Percentiles rank a stretch among this genome's conserved stretches.
Conservation (phyloP, 345 rosid genomes). For the Atalantia buxifolia region DNA sequence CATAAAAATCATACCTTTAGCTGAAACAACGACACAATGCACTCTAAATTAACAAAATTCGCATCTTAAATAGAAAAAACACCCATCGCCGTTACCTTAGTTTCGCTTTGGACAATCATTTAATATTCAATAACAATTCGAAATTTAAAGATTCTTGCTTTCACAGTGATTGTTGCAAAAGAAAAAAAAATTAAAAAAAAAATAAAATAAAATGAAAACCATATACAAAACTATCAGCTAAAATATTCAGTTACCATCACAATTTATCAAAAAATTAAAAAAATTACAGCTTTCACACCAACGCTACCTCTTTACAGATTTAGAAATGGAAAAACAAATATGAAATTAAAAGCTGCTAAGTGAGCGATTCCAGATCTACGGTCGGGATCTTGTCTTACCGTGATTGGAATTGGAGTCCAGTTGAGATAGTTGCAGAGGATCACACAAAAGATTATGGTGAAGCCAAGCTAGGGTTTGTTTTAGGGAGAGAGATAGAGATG, state of each 20-base stretch:
- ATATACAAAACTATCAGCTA: neutral
- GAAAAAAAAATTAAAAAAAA: neutral
- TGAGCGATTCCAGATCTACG: slow-evolving; percentile 9
- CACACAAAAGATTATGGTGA: neutral
- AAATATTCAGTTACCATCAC: neutral
- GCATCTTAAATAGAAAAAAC: neutral
- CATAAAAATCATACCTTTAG: neutral
- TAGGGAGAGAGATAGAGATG: neutral
- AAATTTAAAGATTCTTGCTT: neutral
- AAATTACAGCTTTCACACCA: neutral
- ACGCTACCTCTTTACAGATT: neutral
- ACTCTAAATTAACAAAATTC: neutral
- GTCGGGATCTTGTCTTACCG: slow-evolving; percentile 11
- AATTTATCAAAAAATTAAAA: neutral
- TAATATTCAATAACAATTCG: neutral
- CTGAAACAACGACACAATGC: neutral
- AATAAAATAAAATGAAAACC: neutral
- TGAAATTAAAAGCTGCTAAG: neutral
- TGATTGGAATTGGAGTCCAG: neutral
- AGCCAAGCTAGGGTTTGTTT: slow-evolving; percentile 16
- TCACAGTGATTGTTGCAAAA: neutral
- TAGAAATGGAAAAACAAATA: neutral
- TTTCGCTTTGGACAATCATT: neutral
- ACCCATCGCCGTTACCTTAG: neutral
- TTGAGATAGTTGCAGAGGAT: slow-evolving; percentile 2